phyloP scores from a whole-genome alignment of 163 green algal genomes.

The Coccomyxa subellipsoidea region DNA sequence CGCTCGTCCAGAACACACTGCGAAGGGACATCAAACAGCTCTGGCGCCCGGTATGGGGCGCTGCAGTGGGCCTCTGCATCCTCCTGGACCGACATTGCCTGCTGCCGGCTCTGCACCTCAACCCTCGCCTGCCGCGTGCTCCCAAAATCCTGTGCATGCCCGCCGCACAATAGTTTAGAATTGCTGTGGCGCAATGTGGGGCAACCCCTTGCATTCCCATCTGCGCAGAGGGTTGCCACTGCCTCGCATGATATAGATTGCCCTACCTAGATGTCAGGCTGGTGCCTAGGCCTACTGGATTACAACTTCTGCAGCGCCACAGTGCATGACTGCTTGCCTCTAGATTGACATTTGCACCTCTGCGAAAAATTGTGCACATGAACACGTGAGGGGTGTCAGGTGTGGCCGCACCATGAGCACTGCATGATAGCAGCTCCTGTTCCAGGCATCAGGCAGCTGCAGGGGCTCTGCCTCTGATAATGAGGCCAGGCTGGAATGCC shows the following conservation, averaged over 20 bases:
- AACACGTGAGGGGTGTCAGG: too few relatives aligned
- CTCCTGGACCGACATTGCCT: slow-evolving; percentile 73
- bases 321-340: too few relatives aligned
- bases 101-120: slow-evolving; percentile 47
- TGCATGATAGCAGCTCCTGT: background rate
- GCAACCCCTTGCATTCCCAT: background rate
- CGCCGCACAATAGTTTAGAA: slow-evolving; percentile 57
- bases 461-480: background rate
- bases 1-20: slow-evolving; percentile 64
- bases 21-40: slow-evolving; percentile 88
- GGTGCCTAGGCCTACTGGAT: too few relatives aligned
- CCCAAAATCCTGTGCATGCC: slow-evolving; percentile 72
- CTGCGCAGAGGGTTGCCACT: too few relatives aligned
- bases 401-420: background rate
- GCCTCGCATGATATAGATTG: background rate
- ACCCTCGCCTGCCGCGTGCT: slow-evolving; percentile 42
- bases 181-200: too few relatives aligned
- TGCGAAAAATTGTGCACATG: too few relatives aligned
- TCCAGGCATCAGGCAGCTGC: background rate
- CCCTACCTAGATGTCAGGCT: too few relatives aligned
- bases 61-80: slow-evolving; percentile 69
- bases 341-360: too few relatives aligned
- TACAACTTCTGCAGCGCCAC: too few relatives aligned
- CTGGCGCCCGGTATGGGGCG: slow-evolving; percentile 83
- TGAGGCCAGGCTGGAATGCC: background rate